A percentile compares a stretch with the other conserved stretches of the same genome.
Conservation (phyloP, 129 eudicot genomes). For the Dittrichia graveolens region DNA sequence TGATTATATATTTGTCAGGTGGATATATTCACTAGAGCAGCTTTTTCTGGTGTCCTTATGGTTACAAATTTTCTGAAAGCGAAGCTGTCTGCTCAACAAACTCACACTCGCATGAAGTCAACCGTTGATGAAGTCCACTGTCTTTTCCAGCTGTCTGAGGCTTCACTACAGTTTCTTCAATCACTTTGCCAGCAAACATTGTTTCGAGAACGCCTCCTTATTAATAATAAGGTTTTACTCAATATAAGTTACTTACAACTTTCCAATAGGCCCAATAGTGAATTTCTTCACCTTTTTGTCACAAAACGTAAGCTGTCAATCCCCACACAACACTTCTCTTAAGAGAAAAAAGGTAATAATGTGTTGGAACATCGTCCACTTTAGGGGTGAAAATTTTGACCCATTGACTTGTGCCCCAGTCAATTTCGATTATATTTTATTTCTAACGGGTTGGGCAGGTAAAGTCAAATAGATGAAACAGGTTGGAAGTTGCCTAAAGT, state of each 20-base stretch:
- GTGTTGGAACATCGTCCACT: no score
- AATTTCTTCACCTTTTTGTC: no score
- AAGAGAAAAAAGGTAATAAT: no score
- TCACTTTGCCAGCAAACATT: slow-evolving; percentile 55
- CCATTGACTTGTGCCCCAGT: no score
- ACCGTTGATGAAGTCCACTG: slow-evolving; percentile 43
- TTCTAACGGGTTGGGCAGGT: no score
- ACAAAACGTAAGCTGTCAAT: no score
- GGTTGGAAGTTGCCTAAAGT: no score
- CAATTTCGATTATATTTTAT: no score
- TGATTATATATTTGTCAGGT: slow-evolving; percentile 52
- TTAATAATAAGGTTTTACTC: slow-evolving; percentile 62
- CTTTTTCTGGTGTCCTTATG: slow-evolving; percentile 55
- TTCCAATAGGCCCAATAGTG: no score
- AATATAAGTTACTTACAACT: background rate
- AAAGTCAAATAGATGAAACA: no score
- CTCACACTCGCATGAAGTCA: slow-evolving; percentile 17
- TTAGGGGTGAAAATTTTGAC: no score
- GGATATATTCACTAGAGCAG: slow-evolving; percentile 56
- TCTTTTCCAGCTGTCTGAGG: slow-evolving; percentile 70
- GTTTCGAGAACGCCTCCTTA: slow-evolving; percentile 57
- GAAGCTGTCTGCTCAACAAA: slow-evolving; percentile 41
- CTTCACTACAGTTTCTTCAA: slow-evolving; percentile 74
- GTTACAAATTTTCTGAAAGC: slow-evolving; percentile 58
- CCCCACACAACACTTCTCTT: no score